Evolutionary conservation across 805 yeast species (phyloP).

Genomic region (Yarrowia sp.): DNA sequence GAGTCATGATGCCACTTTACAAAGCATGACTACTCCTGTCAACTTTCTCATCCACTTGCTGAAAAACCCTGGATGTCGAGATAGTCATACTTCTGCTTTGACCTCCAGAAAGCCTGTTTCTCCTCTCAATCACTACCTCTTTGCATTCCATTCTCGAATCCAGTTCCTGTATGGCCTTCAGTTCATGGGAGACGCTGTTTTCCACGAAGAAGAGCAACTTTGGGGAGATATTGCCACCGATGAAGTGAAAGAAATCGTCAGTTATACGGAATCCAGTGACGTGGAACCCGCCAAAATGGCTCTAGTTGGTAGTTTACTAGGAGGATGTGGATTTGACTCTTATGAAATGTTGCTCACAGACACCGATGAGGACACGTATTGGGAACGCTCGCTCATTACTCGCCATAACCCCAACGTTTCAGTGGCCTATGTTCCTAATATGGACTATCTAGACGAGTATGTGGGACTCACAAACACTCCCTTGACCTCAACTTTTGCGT

Average conservation of each 20-base stretch:
- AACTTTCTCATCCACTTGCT: conserved; percentile 10
- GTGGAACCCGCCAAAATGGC: conserved; percentile 9
- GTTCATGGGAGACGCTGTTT: conserved; percentile 22
- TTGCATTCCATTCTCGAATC: conserved; percentile 27
- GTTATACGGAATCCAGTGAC: neutral
- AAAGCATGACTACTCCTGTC: conserved; percentile 4
- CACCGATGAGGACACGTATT: no score
- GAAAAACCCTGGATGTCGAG: neutral
- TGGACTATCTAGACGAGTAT: neutral
- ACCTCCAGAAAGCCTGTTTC: conserved; percentile 4
- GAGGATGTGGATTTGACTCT: neutral
- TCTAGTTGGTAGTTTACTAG: neutral
- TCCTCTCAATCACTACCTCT: conserved; percentile 10
- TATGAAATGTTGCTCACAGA: neutral
- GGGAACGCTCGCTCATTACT: neutral
- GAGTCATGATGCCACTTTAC: neutral
- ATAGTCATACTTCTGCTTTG: neutral
- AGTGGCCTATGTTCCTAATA: neutral
- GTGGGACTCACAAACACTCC: conserved; percentile 5
- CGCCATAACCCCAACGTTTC: conserved; percentile 7
- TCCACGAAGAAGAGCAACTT: conserved; percentile 1
- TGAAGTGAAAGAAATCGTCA: neutral
- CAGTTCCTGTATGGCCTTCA: conserved; percentile 13
- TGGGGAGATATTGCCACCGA: conserved; percentile 1
- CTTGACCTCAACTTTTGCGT: neutral